Base-by-base conservation (phyloP, 2,329 filamentous ascomycete species). In the Pseudogymnoascus sp. region DNA sequence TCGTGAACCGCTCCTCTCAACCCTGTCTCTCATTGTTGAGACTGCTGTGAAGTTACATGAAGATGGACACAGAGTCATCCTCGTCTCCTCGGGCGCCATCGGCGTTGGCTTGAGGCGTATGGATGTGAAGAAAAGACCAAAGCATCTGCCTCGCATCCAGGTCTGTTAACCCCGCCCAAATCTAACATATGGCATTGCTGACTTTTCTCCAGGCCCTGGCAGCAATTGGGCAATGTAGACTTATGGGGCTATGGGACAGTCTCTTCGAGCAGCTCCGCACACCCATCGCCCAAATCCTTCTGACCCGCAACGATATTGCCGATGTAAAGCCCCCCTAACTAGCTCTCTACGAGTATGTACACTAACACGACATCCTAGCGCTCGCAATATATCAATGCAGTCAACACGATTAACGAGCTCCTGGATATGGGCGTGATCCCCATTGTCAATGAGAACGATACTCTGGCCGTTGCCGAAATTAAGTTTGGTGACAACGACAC, bases 401-500 rank as follows among this genome's bases (percentile, higher is more conserved):
- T 97, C 76, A 97, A 96, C 72, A 97, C 94, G 0, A 90, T 99
- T 73, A 84, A 86, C 60, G 91, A 96, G 75, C 82, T 97, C 55
- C 79, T 99, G 16, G 87, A 92, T 70, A 94, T 97, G 88, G 92
- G 92, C 1, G 93, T 97, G 25, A 95, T 99, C 66, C 94, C 94
- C 8, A 97, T 99, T 70, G 94, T 99, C 66, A 99, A 99, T 71
- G 94, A 99, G 77, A 99, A 99, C 75, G 94, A 99, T 75, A 99
- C 94, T 2, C 79, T 99, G 62, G 91, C 92, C 23, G 94, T 99
- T 67, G 90, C 93, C 49, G 94, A 99, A 82, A 99, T 99, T 78
- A 97, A 97, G 80, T 99, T 99, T 72, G 94, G 94, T 68, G 94
- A 99, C 80, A 99, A 99, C 70, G 94, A 99, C 75, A 99, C 94